Evolutionary conservation across 2,329 filamentous ascomycete species (phyloP).

Genomic region (Talaromyces islandicus): DNA sequence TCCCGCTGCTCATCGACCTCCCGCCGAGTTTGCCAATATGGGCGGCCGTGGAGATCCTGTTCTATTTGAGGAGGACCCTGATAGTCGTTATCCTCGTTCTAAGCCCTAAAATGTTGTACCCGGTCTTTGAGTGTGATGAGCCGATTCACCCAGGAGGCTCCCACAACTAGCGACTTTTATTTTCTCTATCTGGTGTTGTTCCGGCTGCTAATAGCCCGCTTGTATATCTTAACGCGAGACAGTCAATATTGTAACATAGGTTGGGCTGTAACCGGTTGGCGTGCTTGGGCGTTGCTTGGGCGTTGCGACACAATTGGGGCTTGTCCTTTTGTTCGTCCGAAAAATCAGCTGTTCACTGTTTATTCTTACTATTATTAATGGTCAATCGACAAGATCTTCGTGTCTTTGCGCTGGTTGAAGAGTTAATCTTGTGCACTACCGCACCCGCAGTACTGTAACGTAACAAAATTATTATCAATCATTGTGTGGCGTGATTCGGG

Average conservation of each 20-base stretch:
- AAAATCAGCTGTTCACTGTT: not conserved
- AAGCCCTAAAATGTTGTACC: not conserved
- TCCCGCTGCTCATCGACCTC: conserved; percentile 61
- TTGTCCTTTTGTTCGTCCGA: not conserved
- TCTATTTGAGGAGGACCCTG: conserved; percentile 62
- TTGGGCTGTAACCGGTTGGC: not conserved
- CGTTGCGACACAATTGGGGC: not conserved
- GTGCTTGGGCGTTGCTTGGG: not conserved
- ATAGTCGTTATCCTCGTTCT: conserved; percentile 28
- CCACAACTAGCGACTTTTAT: not conserved
- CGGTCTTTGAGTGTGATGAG: not conserved
- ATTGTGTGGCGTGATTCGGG: not conserved
- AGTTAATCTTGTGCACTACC: not conserved
- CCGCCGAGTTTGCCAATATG: conserved; percentile 74
- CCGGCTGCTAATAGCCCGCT: not conserved
- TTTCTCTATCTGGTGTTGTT: not conserved
- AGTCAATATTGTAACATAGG: not conserved
- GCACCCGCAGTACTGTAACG: not conserved
- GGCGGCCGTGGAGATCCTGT: conserved; percentile 80
- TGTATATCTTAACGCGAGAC: not conserved
- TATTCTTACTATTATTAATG: not conserved
- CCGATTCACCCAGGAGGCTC: not conserved
- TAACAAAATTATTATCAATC: not conserved
- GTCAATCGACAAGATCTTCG: not conserved
- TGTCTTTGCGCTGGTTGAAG: not conserved